Evolutionary conservation across 768 basidiomycete species (phyloP).

Genomic region (Cystobasidium onofrii): DNA sequence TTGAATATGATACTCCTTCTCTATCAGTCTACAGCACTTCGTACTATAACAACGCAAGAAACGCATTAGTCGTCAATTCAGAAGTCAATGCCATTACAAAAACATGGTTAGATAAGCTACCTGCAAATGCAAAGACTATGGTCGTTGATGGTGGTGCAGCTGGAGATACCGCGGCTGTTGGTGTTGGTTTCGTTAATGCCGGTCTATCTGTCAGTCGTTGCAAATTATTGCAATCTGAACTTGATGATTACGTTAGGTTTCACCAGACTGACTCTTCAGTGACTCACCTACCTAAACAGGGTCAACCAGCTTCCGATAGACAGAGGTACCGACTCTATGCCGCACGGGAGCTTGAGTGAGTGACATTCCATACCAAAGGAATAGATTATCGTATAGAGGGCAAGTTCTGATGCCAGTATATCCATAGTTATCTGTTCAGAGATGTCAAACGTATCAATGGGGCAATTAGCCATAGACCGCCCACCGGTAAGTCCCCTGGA

Average conservation of each 20-base stretch:
- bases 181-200: conserved; percentile 31
- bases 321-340: conserved; percentile 35
- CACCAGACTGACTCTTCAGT: not conserved
- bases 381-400: conserved; percentile 47
- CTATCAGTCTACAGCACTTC: conserved; percentile 50
- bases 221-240: not conserved
- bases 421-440: conserved; percentile 42
- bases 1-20: conserved; percentile 51
- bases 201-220: not conserved
- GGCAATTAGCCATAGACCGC: conserved; percentile 65
- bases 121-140: conserved; percentile 49
- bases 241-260: too few species aligned
- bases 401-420: conserved; percentile 42
- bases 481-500: conserved; percentile 44
- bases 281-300: not conserved
- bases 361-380: not conserved
- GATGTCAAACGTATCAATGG: conserved; percentile 46
- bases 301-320: not conserved
- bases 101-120: conserved; percentile 49
- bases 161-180: conserved; percentile 56
- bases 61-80: conserved; percentile 15
- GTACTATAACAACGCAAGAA: conserved; percentile 22
- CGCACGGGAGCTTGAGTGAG: conserved; percentile 53
- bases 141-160: conserved; percentile 56
- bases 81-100: conserved; percentile 48